These are phyloP conservation scores for Paracoccidioides brasiliensis DNA, from an alignment of 2,329 filamentous ascomycete species.

Conservation along the genomic window DNA sequence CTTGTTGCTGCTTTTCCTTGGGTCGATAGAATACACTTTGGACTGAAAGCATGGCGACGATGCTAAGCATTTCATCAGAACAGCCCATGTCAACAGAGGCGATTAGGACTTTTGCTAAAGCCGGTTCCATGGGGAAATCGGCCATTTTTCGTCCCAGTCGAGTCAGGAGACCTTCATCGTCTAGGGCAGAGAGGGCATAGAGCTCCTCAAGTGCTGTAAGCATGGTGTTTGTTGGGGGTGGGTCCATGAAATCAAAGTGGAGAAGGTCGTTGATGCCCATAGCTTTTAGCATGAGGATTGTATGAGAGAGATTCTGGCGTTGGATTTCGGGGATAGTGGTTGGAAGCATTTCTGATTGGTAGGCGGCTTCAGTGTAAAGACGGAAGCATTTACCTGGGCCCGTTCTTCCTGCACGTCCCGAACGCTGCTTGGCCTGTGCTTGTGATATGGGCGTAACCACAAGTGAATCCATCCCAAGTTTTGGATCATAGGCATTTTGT, in stretches of 20 bases:
- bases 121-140: slow-evolving; percentile 95
- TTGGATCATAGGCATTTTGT: slow-evolving; percentile 92
- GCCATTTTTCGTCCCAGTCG: slow-evolving; percentile 92
- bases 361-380: slow-evolving; percentile 88
- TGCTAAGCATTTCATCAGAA: slow-evolving; percentile 85
- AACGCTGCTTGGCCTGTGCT: slow-evolving; percentile 88
- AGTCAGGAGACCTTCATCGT: slow-evolving; percentile 89
- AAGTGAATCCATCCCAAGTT: slow-evolving; percentile 93
- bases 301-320: slow-evolving; percentile 79
- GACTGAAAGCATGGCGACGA: slow-evolving; percentile 87
- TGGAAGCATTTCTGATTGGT: slow-evolving; percentile 91
- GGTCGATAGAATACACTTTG: slow-evolving; percentile 85
- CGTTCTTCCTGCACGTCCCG: slow-evolving; percentile 83
- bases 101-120: slow-evolving; percentile 80
- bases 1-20: slow-evolving; percentile 91
- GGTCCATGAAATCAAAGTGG: slow-evolving; percentile 98
- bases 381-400: slow-evolving; percentile 94
- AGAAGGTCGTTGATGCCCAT: slow-evolving; percentile 98
- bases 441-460: slow-evolving; percentile 94
- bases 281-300: slow-evolving; percentile 94
- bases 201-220: slow-evolving; percentile 89
- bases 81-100: slow-evolving; percentile 76
- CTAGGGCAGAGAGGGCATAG: slow-evolving; percentile 79
- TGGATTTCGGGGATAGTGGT: slow-evolving; percentile 96
- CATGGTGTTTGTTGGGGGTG: slow-evolving; percentile 95